Conservation (phyloP, 345 rosid species). For the Ailanthus altissimus region DNA sequence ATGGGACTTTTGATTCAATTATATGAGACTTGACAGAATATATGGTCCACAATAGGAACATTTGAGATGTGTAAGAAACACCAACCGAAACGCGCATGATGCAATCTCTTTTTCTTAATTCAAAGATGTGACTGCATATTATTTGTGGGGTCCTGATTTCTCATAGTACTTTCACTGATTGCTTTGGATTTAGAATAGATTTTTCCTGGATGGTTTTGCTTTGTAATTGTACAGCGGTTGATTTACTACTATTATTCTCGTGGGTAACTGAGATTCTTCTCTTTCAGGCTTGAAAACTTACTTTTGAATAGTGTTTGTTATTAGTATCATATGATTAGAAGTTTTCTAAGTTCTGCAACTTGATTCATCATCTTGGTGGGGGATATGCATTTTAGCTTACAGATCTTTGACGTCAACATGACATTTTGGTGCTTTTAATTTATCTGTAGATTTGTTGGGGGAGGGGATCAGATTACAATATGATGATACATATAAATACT, state of each 20-base stretch:
- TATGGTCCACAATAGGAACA: constrained; percentile 33
- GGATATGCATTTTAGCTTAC: background rate
- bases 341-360: too few species aligned
- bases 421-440: background rate
- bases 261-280: too few species aligned
- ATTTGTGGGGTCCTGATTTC: constrained; percentile 30
- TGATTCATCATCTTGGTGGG: background rate
- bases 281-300: too few species aligned
- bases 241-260: too few species aligned
- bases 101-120: constrained; percentile 16
- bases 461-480: background rate
- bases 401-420: too few species aligned
- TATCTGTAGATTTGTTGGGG: background rate
- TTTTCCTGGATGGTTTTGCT: too few species aligned
- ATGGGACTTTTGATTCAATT: constrained; percentile 28
- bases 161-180: background rate
- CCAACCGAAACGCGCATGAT: constrained; percentile 13
- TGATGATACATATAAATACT: background rate
- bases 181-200: too few species aligned
- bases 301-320: background rate
- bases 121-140: constrained; percentile 30
- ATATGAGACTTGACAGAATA: constrained; percentile 19
- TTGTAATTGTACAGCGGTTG: too few species aligned
- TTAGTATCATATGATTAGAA: background rate
- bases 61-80: constrained; percentile 41